A percentile compares a stretch with the other conserved stretches of the same genome.
Evolutionary conservation across 2,329 filamentous ascomycete genomes (phyloP).

Genomic region (Fusarium sp.): DNA sequence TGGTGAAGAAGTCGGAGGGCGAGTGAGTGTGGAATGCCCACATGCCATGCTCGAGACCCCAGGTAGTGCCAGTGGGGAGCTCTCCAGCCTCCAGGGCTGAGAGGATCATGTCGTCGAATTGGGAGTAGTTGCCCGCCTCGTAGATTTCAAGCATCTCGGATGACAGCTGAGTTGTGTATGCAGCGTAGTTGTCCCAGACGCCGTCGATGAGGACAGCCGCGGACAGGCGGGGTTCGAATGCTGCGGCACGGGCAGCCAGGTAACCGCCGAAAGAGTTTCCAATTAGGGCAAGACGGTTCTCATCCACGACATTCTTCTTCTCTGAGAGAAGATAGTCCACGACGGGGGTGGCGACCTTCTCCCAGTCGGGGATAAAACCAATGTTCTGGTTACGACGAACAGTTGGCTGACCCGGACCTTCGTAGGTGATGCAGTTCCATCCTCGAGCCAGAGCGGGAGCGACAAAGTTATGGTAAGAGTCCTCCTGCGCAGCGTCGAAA

Average conservation of each 20-base stretch:
- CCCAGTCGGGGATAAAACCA: conserved; percentile 35
- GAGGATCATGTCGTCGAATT: conserved; percentile 10
- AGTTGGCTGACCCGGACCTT: conserved; percentile 31
- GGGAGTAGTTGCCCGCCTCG: conserved; percentile 9
- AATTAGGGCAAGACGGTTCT: background rate
- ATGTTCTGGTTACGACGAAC: conserved; percentile 18
- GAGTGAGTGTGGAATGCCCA: conserved; percentile 20
- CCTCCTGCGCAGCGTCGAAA: conserved; percentile 32
- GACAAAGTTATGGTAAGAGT: conserved; percentile 10
- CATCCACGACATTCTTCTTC: conserved; percentile 9
- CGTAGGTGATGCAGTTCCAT: conserved; percentile 20
- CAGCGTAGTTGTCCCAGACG: conserved; percentile 27
- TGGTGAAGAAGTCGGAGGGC: conserved; percentile 12
- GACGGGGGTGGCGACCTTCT: conserved; percentile 6
- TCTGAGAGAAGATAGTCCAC: conserved; percentile 14
- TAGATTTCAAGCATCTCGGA: conserved; percentile 1
- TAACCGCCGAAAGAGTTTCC: conserved; percentile 31
- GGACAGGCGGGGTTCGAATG: conserved; percentile 18
- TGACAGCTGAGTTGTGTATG: conserved; percentile 3
- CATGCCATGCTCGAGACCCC: conserved; percentile 14
- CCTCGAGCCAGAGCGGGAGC: conserved; percentile 21
- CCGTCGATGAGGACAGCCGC: conserved; percentile 24
- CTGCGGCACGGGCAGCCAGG: conserved; percentile 29
- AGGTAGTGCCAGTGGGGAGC: conserved; percentile 1
- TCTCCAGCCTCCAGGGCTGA: background rate